phyloP scores from a whole-genome alignment of 495 filamentous ascomycete species.

The Penicillium malachiteum region DNA sequence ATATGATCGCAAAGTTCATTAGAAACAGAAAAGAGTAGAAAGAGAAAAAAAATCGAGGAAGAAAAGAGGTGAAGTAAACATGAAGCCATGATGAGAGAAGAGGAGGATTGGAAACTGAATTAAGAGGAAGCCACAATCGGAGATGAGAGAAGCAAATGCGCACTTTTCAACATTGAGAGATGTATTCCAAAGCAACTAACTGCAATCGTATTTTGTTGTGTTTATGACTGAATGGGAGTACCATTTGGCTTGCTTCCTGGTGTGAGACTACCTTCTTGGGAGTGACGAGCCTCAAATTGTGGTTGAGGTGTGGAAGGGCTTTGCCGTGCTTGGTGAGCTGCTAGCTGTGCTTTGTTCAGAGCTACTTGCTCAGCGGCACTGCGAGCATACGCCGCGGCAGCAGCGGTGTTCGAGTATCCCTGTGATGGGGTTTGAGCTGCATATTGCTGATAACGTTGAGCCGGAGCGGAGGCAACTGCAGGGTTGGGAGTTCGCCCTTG shows the following conservation, averaged over 20 bases:
- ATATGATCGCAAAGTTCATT: constrained; percentile 16
- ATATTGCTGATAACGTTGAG: constrained; percentile 15
- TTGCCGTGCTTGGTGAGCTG: constrained; percentile 32
- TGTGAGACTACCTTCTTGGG: constrained; percentile 41
- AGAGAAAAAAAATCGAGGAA: background rate
- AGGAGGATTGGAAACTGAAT: background rate
- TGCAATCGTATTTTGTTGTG: background rate
- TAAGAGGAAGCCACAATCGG: background rate
- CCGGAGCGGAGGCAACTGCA: constrained; percentile 26
- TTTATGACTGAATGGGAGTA: constrained; percentile 38
- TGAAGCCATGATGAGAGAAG: background rate
- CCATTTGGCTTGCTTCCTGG: constrained; percentile 44
- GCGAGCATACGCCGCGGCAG: constrained; percentile 40
- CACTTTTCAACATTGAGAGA: background rate
- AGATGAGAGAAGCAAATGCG: background rate
- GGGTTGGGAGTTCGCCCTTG: constrained; percentile 32
- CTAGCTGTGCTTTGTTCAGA: constrained; percentile 45
- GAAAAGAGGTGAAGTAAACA: background rate
- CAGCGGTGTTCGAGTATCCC: constrained; percentile 40
- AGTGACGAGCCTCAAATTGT: constrained; percentile 22
- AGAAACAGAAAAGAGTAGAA: constrained; percentile 23
- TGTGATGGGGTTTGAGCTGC: constrained; percentile 30
- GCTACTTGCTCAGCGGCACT: constrained; percentile 49
- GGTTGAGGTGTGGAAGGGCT: constrained; percentile 45
- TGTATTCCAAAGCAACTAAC: background rate